These are phyloP conservation scores for Ustulina deusta DNA, from an alignment of 2,329 filamentous ascomycete species.

Conservation along the genomic window DNA sequence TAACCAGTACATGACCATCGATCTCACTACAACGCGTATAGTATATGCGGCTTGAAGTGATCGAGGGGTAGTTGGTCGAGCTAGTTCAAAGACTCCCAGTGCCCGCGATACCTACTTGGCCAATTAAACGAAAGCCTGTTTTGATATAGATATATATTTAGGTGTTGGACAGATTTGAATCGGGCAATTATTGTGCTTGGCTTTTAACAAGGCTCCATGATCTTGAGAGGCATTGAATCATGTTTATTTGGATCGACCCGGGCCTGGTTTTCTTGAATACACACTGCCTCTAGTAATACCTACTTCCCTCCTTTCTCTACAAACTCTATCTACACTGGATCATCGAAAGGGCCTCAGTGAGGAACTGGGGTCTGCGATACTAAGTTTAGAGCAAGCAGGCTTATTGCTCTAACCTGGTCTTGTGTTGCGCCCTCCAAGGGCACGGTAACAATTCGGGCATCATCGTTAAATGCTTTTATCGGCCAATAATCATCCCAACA, in stretches of 20 bases:
- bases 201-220: not conserved
- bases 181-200: not conserved
- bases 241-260: not conserved
- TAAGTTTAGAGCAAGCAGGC: not conserved
- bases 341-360: not conserved
- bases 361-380: conserved; percentile 10
- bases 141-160: not conserved
- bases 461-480: conserved; percentile 5
- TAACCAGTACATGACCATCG: not conserved
- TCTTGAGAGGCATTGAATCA: not conserved
- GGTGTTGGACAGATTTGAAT: not conserved
- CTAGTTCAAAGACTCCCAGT: not conserved
- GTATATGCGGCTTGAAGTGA: not conserved
- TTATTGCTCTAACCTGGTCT: not conserved
- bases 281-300: not conserved
- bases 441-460: conserved; percentile 12
- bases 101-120: not conserved
- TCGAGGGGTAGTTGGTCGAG: not conserved
- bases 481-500: conserved; percentile 13
- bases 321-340: not conserved
- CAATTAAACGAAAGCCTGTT: not conserved
- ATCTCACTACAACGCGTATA: not conserved
- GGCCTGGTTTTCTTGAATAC: not conserved
- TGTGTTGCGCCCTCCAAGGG: conserved; percentile 9
- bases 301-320: not conserved